Evolutionary conservation across 2,329 filamentous ascomycete species (phyloP).

Genomic region (Botrytis paeoniae): DNA sequence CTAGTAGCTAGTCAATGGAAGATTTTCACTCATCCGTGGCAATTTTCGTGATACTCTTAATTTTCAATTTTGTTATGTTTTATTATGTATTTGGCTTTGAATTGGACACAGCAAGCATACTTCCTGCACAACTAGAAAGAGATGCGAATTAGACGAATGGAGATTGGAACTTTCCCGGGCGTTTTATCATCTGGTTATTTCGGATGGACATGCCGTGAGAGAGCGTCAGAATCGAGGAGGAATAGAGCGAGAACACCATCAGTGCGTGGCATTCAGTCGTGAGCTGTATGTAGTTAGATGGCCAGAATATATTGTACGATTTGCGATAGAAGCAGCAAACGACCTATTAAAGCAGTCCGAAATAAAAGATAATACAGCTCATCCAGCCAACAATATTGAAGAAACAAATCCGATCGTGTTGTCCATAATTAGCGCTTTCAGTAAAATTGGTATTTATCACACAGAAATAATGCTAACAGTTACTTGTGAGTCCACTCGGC

Average conservation of each 20-base stretch:
- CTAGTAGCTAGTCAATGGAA: neutral
- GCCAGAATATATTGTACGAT: neutral
- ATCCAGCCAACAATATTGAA: neutral
- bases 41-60: neutral
- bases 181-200: neutral
- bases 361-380: neutral
- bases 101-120: neutral
- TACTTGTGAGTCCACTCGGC: slow-evolving; percentile 82
- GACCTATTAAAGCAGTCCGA: neutral
- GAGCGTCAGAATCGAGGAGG: neutral
- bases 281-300: neutral
- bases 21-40: neutral
- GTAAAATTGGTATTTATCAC: neutral
- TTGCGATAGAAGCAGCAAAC: neutral
- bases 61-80: neutral
- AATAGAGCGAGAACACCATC: neutral
- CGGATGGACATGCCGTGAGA: neutral
- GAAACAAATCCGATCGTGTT: neutral
- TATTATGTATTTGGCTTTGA: neutral
- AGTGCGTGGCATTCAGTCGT: neutral
- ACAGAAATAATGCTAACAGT: neutral
- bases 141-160: neutral
- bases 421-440: neutral
- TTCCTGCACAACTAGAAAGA: neutral
- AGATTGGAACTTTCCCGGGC: neutral